A percentile compares a stretch with the other conserved stretches of the same genome.
Conservation (phyloP, 2,329 filamentous ascomycete species). For the Nemania sp. region DNA sequence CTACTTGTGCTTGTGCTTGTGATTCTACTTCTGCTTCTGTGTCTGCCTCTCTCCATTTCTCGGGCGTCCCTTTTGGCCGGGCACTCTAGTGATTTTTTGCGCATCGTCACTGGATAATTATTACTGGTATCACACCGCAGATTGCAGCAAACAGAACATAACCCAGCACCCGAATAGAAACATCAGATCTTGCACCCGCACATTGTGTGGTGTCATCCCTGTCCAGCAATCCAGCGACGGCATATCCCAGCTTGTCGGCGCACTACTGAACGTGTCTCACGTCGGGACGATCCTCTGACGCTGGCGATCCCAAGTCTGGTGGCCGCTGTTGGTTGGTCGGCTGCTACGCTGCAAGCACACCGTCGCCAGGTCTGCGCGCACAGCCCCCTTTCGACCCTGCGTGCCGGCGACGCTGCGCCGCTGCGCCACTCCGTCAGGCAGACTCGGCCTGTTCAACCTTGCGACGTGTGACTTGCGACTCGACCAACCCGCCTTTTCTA, state of each 20-base stretch:
- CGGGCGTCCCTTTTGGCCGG: too few relatives aligned
- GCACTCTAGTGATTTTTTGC: too few relatives aligned
- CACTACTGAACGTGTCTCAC: conserved; percentile 22
- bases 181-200: background rate
- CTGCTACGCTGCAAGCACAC: background rate
- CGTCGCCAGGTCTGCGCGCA: conserved; percentile 20
- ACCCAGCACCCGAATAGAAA: too few relatives aligned
- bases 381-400: conserved; percentile 35
- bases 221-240: conserved; percentile 11
- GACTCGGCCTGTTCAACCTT: conserved; percentile 38
- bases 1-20: too few relatives aligned
- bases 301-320: too few relatives aligned
- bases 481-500: conserved; percentile 33
- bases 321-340: conserved; percentile 24
- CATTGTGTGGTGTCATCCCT: background rate
- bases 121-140: too few relatives aligned
- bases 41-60: too few relatives aligned
- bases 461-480: conserved; percentile 3
- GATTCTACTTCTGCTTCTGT: too few relatives aligned
- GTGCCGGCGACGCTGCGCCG: conserved; percentile 37
- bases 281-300: conserved; percentile 13
- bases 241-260: conserved; percentile 5
- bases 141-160: too few relatives aligned
- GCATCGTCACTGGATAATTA: too few relatives aligned
- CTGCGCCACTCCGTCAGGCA: conserved; percentile 33